Evolutionary conservation across 2,329 filamentous ascomycete genomes (phyloP), one percentile per base, ranked within the genome.

Genomic region (Juglanconis juglandina): DNA sequence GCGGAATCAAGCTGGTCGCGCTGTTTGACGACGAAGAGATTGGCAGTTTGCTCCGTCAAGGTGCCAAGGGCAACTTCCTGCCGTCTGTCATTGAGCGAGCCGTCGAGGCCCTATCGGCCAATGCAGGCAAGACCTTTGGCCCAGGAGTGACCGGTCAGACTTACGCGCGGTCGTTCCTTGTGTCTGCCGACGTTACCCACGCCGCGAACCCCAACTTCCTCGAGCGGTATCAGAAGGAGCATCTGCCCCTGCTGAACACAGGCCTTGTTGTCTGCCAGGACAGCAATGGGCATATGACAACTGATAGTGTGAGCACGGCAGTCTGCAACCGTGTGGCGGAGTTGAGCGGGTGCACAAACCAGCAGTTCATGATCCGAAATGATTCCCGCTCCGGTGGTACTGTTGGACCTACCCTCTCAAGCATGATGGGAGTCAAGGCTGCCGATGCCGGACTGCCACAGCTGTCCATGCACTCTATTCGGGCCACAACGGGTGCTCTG

Each of bases 11-110:
- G 76, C 81, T 97, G 58, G 91, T 95, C 41, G 92, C 89, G n/a
- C 87, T 97, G 68, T 98, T 98, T 70, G 95, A 98, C 71, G 90
- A 97, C 69, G 95, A 99, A 75, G 95, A 99, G 75, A 96, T 99
- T 63, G 95, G 95, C 63, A 96, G 90, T 33, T 81, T 92, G 8
- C 85, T 97, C 54, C 90, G 94, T 59, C 94, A 98, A 77, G 95
- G 95, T 63, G 95, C 95, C 5, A 83, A 85, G 56, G 88, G 91
- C 59, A 98, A 97, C 79, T 96, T 97, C 79, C 82, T 98, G 60
- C 89, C 91, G 46, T 82, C 84, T 42, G 84, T 89, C 32, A 84
- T 98, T 61, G 91, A 96, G 76, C 90, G 94, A 63, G 86, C 92
- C 59, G 84, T 92, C 58, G 92, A 96, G 72, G 80, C 79, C 3